Conservation (phyloP, 1,284 basidiomycete genomes). For the Anthracocystis walkeri region DNA sequence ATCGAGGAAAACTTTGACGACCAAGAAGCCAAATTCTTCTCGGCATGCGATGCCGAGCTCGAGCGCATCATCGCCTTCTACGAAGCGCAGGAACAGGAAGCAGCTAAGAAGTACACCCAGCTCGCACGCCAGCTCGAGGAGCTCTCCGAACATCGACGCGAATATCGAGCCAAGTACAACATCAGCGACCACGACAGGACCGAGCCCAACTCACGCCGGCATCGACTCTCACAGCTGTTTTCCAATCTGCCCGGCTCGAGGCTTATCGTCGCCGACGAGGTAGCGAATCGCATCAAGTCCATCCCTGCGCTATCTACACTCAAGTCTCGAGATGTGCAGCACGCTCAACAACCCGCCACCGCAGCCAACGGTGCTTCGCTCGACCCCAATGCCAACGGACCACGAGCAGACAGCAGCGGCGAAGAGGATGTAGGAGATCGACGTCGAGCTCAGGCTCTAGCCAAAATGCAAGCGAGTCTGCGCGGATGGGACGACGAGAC, state of each 20-base stretch:
- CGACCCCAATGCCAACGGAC: conserved; percentile 23
- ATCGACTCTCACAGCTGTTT: conserved; percentile 38
- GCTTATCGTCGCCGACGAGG: conserved; percentile 17
- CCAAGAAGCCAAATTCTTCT: conserved; percentile 77
- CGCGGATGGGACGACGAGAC: conserved; percentile 50
- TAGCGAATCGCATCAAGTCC: conserved; percentile 17
- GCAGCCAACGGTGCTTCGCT: conserved; percentile 6
- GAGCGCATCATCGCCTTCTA: conserved; percentile 75
- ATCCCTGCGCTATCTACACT: conserved; percentile 2
- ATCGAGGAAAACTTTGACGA: conserved; percentile 75
- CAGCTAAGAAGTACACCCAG: conserved; percentile 73
- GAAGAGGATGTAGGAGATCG: conserved; percentile 56
- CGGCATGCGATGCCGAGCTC: conserved; percentile 55
- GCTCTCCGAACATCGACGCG: conserved; percentile 64
- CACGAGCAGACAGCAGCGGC: conserved; percentile 18
- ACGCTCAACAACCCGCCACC: neutral
- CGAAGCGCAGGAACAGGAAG: conserved; percentile 78
- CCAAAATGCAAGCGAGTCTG: conserved; percentile 47
- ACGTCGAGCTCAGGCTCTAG: conserved; percentile 59
- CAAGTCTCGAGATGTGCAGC: conserved; percentile 2
- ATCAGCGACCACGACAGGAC: conserved; percentile 31
- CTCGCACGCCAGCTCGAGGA: conserved; percentile 78
- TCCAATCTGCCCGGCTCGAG: conserved; percentile 27
- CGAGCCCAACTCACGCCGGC: neutral
- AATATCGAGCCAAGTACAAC: conserved; percentile 54